A percentile compares a stretch with the other conserved stretches of the same genome.
These are phyloP conservation scores for Russula griseocarnosa DNA, from an alignment of 768 basidiomycete species.

Conservation along the genomic window DNA sequence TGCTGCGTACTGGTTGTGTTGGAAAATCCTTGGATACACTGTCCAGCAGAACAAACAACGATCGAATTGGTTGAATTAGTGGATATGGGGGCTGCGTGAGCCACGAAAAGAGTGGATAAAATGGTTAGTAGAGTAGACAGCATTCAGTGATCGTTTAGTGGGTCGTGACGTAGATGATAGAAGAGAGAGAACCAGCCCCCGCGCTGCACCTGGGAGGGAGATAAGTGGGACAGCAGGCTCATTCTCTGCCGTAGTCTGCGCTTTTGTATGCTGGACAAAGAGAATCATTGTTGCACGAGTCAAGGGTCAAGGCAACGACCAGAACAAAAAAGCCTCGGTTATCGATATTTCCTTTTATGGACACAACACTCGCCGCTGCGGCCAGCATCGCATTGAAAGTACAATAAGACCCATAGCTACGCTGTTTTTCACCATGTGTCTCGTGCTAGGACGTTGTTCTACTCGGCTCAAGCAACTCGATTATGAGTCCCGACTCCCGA, in stretches of 20 bases:
- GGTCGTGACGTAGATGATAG: slow-evolving; percentile 10
- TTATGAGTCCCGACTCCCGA: no score
- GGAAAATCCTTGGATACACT: slow-evolving; percentile 78
- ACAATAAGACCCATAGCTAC: no score
- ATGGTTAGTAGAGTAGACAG: slow-evolving; percentile 17
- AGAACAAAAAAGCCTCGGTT: slow-evolving; percentile 1
- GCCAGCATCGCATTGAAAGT: background rate
- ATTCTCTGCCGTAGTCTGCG: background rate
- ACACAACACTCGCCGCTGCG: slow-evolving; percentile 4
- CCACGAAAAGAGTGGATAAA: background rate
- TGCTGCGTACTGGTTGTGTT: slow-evolving; percentile 57
- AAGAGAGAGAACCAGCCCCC: slow-evolving; percentile 11
- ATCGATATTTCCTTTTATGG: slow-evolving; percentile 14
- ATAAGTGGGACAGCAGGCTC: background rate
- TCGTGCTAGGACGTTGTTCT: no score
- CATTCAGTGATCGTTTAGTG: slow-evolving; percentile 10
- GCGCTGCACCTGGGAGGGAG: slow-evolving; percentile 3
- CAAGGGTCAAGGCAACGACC: background rate
- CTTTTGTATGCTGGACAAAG: slow-evolving; percentile 15
- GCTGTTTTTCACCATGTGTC: no score
- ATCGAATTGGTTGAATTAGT: slow-evolving; percentile 44
- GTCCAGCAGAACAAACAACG: slow-evolving; percentile 82
- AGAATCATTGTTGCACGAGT: background rate
- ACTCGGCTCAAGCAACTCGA: no score
- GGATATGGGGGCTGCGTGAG: slow-evolving; percentile 3